These are phyloP conservation scores for Picochlorum sp. DNA, from an alignment of 139 green algal species.

Conservation along the genomic window DNA sequence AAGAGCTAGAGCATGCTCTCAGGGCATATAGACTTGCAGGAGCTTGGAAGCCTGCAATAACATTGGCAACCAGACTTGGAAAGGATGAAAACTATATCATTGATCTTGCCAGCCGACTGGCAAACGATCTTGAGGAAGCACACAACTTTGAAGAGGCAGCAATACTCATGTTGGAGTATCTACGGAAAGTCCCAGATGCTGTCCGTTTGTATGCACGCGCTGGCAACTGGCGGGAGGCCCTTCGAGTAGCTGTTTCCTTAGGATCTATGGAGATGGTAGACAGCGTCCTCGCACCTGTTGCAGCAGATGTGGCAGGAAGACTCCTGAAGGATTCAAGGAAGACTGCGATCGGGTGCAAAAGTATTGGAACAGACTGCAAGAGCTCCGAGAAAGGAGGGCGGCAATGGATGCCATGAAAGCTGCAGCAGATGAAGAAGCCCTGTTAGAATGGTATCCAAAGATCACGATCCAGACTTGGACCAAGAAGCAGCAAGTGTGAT, in stretches of 20 bases:
- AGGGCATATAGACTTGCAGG: constrained; percentile 60
- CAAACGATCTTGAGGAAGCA: constrained; percentile 47
- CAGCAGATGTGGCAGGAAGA: constrained; percentile 28
- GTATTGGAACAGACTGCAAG: constrained; percentile 60
- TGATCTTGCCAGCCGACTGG: constrained; percentile 51
- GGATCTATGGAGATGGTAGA: constrained; percentile 37
- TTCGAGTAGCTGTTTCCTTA: constrained; percentile 19
- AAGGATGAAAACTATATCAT: constrained; percentile 18
- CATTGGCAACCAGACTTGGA: constrained; percentile 47
- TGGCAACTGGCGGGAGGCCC: constrained; percentile 44
- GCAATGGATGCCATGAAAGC: constrained; percentile 2
- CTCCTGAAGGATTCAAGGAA: constrained; percentile 31
- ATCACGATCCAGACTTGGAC: constrained; percentile 9
- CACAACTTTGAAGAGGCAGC: constrained; percentile 52
- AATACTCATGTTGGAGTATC: constrained; percentile 49
- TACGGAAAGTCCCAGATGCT: constrained; percentile 50
- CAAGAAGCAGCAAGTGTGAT: constrained; percentile 35
- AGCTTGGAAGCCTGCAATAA: constrained; percentile 68
- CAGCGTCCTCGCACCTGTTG: constrained; percentile 36
- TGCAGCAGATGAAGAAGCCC: constrained; percentile 9
- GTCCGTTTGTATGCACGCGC: constrained; percentile 48
- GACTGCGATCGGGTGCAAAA: constrained; percentile 51
- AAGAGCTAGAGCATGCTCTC: constrained; percentile 38
- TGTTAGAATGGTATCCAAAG: constrained; percentile 5
- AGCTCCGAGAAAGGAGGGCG: constrained; percentile 39